These are phyloP conservation scores for Penicillium palitans DNA, from an alignment of 2,329 filamentous ascomycete genomes.

Conservation along the genomic window DNA sequence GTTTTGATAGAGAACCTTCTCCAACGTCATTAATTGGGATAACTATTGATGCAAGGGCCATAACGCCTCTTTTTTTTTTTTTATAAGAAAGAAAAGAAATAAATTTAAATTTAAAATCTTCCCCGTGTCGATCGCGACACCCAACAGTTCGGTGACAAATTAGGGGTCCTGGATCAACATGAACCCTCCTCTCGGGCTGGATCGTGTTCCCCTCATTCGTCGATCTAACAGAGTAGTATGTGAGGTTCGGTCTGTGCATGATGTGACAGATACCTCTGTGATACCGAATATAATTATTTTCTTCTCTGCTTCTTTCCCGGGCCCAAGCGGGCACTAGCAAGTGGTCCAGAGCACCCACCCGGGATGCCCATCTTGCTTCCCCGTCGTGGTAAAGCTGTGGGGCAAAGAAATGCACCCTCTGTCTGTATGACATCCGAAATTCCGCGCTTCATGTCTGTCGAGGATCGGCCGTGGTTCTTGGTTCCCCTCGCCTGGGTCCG, in stretches of 20 bases:
- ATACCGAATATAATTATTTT: conserved; percentile 12
- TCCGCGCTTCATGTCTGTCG: conserved; percentile 20
- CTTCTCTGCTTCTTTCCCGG: conserved; percentile 13
- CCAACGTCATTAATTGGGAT: conserved; percentile 26
- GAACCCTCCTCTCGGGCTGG: conserved; percentile 23
- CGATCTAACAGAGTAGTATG: conserved; percentile 23
- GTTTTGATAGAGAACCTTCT: background rate
- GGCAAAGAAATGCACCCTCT: conserved; percentile 18
- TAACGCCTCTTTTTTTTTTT: conserved; percentile 7
- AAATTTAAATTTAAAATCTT: conserved; percentile 10
- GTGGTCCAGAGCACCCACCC: conserved; percentile 16
- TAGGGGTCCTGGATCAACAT: conserved; percentile 29
- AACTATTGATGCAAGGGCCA: conserved; percentile 43
- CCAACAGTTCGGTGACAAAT: conserved; percentile 39
- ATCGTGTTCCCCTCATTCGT: conserved; percentile 33
- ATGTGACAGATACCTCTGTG: conserved; percentile 37
- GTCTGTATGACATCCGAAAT: conserved; percentile 29
- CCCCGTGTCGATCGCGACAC: conserved; percentile 35
- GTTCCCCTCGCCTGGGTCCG: conserved; percentile 29
- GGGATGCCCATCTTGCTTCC: conserved; percentile 23
- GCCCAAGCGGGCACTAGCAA: conserved; percentile 14
- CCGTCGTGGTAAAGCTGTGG: conserved; percentile 22
- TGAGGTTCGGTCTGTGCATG: conserved; percentile 26
- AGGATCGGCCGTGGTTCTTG: conserved; percentile 25
- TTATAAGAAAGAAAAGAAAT: background rate